A percentile compares a stretch with the other conserved stretches of the same genome.
Evolutionary conservation across 2,329 filamentous ascomycete genomes (phyloP).

Genomic region (Paecilomyces sp.): DNA sequence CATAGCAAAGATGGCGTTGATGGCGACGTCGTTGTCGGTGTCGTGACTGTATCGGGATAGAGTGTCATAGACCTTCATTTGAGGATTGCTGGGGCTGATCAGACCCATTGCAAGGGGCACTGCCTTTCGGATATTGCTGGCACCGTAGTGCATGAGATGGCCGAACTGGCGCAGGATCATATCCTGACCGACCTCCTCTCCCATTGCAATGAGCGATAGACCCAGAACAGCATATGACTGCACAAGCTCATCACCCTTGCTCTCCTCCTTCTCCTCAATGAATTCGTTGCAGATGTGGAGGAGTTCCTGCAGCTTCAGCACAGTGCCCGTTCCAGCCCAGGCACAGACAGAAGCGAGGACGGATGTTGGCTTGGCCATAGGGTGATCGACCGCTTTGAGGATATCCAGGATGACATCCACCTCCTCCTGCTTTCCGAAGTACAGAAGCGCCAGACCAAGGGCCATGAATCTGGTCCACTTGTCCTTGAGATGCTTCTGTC

Average conservation of each 20-base stretch:
- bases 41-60: conserved; percentile 96
- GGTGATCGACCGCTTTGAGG: conserved; percentile 92
- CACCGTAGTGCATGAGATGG: conserved; percentile 98
- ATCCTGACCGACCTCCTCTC: conserved; percentile 95
- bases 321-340: conserved; percentile 94
- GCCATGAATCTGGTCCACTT: conserved; percentile 98
- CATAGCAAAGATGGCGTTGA: conserved; percentile 99
- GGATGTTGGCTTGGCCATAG: conserved; percentile 92
- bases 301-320: conserved; percentile 93
- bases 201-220: conserved; percentile 92
- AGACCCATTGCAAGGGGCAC: conserved; percentile 95
- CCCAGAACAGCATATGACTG: conserved; percentile 95
- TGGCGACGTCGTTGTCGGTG: conserved; percentile 94
- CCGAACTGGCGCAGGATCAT: conserved; percentile 98
- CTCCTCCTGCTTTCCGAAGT: conserved; percentile 95
- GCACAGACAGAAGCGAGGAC: conserved; percentile 94
- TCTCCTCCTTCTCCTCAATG: conserved; percentile 87
- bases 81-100: conserved; percentile 93
- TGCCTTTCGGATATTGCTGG: conserved; percentile 91
- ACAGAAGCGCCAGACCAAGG: conserved; percentile 84
- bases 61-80: conserved; percentile 99
- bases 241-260: conserved; percentile 89
- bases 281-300: conserved; percentile 98
- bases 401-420: conserved; percentile 98
- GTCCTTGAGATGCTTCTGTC: conserved; percentile 83